phyloP scores from a whole-genome alignment of 2,329 filamentous ascomycete genomes.

The Cercospora sp. region DNA sequence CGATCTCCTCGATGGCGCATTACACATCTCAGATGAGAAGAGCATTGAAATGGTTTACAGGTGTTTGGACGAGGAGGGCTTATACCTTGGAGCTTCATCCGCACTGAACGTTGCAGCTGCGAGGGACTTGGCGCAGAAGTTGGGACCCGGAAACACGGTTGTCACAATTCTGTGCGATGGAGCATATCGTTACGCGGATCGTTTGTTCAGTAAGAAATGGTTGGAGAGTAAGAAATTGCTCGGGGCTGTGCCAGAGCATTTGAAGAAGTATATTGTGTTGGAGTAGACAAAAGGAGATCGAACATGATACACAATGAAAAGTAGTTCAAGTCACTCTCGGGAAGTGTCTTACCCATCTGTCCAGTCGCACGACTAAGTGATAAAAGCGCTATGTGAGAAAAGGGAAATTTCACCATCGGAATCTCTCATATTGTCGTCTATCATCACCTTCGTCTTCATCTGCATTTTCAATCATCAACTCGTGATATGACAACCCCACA shows the following conservation, averaged over 20 bases:
- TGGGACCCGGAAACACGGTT: constrained; percentile 85
- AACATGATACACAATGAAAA: neutral
- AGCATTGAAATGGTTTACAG: constrained; percentile 97
- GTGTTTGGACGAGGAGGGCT: constrained; percentile 89
- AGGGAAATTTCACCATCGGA: too few species aligned
- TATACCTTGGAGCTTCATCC: constrained; percentile 93
- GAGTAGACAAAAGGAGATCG: too few species aligned
- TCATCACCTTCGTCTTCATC: neutral
- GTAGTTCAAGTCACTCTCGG: too few species aligned
- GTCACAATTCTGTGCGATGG: constrained; percentile 95
- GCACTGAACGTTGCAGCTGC: constrained; percentile 94
- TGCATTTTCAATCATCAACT: neutral
- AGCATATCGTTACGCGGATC: constrained; percentile 94
- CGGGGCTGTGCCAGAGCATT: constrained; percentile 74
- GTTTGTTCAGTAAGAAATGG: constrained; percentile 91
- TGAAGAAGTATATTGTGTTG: constrained; percentile 93
- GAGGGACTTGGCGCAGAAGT: constrained; percentile 85
- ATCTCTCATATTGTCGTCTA: neutral
- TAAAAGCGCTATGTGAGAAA: too few species aligned
- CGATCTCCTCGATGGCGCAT: constrained; percentile 75
- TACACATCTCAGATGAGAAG: constrained; percentile 87
- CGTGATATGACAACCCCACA: neutral
- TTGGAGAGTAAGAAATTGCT: constrained; percentile 81
- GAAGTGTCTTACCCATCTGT: too few species aligned
- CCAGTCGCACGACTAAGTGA: too few species aligned